Conservation (phyloP, 2,329 filamentous ascomycete genomes). For the Allantophomopsis lycopodina region DNA sequence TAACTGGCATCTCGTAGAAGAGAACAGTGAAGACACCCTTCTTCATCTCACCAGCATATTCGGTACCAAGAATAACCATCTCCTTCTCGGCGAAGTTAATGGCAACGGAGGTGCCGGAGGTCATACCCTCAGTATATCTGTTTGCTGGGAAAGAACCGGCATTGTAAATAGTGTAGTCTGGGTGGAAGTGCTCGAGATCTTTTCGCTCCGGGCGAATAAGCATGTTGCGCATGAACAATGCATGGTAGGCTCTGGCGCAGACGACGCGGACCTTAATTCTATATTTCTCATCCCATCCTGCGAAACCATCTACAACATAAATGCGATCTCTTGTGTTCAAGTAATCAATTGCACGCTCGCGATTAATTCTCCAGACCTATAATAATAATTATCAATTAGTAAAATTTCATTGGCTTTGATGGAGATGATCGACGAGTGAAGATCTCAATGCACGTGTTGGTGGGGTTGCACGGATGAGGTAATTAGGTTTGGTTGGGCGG, state of each 20-base stretch:
- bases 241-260: constrained; percentile 97
- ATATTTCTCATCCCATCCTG: constrained; percentile 98
- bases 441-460: no score
- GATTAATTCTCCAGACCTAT: constrained; percentile 99
- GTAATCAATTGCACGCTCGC: constrained; percentile 96
- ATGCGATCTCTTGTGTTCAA: constrained; percentile 98
- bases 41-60: constrained; percentile 97
- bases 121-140: constrained; percentile 97
- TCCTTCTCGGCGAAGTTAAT: constrained; percentile 99
- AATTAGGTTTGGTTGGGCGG: no score
- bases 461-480: no score
- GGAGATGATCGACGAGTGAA: neutral
- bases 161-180: constrained; percentile 99
- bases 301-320: constrained; percentile 95
- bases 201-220: constrained; percentile 85
- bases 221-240: constrained; percentile 99
- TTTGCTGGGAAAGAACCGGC: constrained; percentile 97
- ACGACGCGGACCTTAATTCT: constrained; percentile 94
- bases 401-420: no score
- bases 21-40: constrained; percentile 98
- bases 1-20: constrained; percentile 99
- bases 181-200: constrained; percentile 95
- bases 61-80: constrained; percentile 98
- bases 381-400: neutral
- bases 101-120: constrained; percentile 89